Evolutionary conservation across 2,329 filamentous ascomycete genomes (phyloP).

Genomic region (Didymella exigua): DNA sequence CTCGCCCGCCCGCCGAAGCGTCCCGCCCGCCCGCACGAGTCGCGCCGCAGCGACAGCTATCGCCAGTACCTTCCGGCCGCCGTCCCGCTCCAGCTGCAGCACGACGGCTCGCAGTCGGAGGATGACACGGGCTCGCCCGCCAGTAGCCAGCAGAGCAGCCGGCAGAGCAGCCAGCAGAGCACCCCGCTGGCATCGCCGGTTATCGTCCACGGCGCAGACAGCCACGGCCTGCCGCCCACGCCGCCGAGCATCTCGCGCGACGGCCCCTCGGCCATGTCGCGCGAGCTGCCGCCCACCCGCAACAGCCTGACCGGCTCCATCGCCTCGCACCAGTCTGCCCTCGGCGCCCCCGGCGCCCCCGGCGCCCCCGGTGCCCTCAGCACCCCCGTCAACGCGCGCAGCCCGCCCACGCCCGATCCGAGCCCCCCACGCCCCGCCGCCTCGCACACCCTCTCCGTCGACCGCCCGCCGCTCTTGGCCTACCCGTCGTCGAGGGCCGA

Average conservation of each 20-base stretch:
- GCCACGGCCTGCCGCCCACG: slow-evolving; percentile 52
- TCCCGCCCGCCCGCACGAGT: slow-evolving; percentile 34
- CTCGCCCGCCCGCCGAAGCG: slow-evolving; percentile 36
- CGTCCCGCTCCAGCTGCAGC: slow-evolving; percentile 27
- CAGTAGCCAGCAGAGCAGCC: too few relatives aligned
- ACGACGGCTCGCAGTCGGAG: slow-evolving; percentile 24
- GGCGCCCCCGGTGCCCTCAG: too few relatives aligned
- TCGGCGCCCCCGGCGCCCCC: slow-evolving; percentile 49
- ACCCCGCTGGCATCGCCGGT: slow-evolving; percentile 39
- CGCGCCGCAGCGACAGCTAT: slow-evolving; percentile 36
- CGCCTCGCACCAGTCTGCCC: slow-evolving; percentile 46
- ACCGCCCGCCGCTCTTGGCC: slow-evolving; percentile 36
- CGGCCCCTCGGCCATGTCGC: slow-evolving; percentile 26
- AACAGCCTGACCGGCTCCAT: slow-evolving; percentile 49
- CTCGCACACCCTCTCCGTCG: slow-evolving; percentile 7
- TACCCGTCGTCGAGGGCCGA: slow-evolving; percentile 53
- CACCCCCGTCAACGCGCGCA: slow-evolving; percentile 50
- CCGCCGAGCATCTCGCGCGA: slow-evolving; percentile 51
- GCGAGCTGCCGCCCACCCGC: slow-evolving; percentile 44
- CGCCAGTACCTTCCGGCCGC: slow-evolving; percentile 30
- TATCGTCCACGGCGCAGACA: slow-evolving; percentile 36
- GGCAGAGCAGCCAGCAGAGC: slow-evolving; percentile 26
- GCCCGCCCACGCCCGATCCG: slow-evolving; percentile 48
- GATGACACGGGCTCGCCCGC: slow-evolving; percentile 36
- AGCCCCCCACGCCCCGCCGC: slow-evolving; percentile 42